Evolutionary conservation across 139 green algal genomes (phyloP), one percentile per base, ranked within the genome.

Genomic region (Chlamydomonas sphaeroides): DNA sequence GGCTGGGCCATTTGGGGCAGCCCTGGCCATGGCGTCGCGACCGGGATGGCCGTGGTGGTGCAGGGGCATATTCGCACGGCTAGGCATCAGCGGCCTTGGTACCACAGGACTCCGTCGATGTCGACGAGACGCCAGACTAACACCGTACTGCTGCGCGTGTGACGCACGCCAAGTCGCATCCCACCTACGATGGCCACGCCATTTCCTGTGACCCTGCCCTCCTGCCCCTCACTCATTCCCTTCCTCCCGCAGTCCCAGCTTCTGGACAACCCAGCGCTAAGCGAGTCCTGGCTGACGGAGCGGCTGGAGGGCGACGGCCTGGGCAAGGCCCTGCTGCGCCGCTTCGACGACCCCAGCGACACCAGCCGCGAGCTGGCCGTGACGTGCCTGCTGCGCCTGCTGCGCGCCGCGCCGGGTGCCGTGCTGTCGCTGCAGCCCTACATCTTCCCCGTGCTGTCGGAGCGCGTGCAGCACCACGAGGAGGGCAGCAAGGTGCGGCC

Each of bases 341-440:
- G 88, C 33, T 92, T 92, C 78, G 89, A 93, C 48, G 88, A 92
- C 73, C 35, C 33, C 5, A 32, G 61, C 23, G 87, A 92, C n/a
- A 21, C 41, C 18, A 86, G 76, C 71, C 71, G 89, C 35, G 87
- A 91, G 38, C 33, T 82, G 30, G 89, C 89, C 30, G 89, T 88
- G 33, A 79, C 7, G n/a, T 80, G 18, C 28, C 62, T 90, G 38
- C 25, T 51, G 32, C 45, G 23, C 30, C 53, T 88, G 56, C 68
- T 89, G 45, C 62, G 84, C 62, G 68, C 53, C 28, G 69, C 73
- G n/a, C 85, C 87, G 42, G 48, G 88, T 41, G 80, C 80, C 1
- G 77, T 87, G 23, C 80, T 93, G 28, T 49, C 66, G 28, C 49
- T 93, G 78, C 84, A 92, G 79, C 88, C 90, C 51, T 93, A 93